A percentile compares a stretch with the other conserved stretches of the same genome.
phyloP scores from a whole-genome alignment of 805 yeast species.

The Jamesozyma jinghongensis region DNA sequence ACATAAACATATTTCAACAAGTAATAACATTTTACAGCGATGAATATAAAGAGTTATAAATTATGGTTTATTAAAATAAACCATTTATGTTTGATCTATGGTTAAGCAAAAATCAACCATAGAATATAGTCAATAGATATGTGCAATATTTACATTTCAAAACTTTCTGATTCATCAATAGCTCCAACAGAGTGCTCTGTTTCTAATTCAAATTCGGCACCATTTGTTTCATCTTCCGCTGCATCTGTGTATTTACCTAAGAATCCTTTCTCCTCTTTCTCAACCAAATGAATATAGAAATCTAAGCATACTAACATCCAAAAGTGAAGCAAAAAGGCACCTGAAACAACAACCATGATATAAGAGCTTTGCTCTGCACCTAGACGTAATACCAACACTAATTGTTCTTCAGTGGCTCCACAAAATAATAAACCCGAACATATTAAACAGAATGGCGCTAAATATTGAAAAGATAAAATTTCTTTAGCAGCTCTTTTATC shows the following conservation, averaged over 20 bases:
- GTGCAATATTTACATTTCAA: constrained; percentile 4
- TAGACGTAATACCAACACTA: constrained; percentile 55
- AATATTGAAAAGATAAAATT: constrained; percentile 67
- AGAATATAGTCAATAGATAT: too few relatives aligned
- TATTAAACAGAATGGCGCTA: constrained; percentile 75
- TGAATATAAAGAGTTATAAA: too few relatives aligned
- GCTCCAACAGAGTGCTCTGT: not conserved
- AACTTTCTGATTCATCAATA: not conserved
- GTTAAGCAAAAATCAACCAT: too few relatives aligned
- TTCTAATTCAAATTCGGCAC: constrained; percentile 8
- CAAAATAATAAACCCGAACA: constrained; percentile 76
- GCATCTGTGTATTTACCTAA: constrained; percentile 8
- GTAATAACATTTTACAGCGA: too few relatives aligned
- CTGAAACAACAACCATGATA: constrained; percentile 57
- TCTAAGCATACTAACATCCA: constrained; percentile 56
- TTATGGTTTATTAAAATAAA: too few relatives aligned
- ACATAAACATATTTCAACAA: too few relatives aligned
- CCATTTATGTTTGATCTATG: too few relatives aligned
- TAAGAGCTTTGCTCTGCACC: constrained; percentile 85
- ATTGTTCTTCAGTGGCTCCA: constrained; percentile 90
- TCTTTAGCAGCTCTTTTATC: constrained; percentile 46
- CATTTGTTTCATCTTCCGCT: not conserved
- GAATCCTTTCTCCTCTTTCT: constrained; percentile 7
- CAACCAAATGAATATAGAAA: constrained; percentile 42
- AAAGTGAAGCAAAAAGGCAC: constrained; percentile 61